phyloP scores from a whole-genome alignment of 805 yeast species.

The Candida railenensis region DNA sequence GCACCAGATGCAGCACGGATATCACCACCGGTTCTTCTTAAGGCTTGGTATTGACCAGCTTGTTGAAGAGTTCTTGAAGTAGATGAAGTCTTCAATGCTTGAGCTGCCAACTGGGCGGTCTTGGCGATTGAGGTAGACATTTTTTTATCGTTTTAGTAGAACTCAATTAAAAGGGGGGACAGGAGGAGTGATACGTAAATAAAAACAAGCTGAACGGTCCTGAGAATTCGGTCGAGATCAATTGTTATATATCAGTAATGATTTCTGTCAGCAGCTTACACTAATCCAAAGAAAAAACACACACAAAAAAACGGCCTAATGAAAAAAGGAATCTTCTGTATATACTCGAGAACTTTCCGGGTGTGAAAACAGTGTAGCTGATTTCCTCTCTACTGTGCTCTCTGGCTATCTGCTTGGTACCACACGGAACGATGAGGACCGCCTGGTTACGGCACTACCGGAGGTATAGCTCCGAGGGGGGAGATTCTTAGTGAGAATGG shows the following conservation, averaged over 20 bases:
- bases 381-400: too few species aligned
- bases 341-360: background rate
- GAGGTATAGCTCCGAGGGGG: conserved; percentile 15
- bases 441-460: conserved; percentile 16
- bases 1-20: conserved; percentile 46
- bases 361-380: too few species aligned
- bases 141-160: too few species aligned
- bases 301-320: background rate
- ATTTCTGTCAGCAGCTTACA: background rate
- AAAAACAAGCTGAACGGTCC: background rate
- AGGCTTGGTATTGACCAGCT: conserved; percentile 34
- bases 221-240: conserved; percentile 3
- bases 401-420: too few species aligned
- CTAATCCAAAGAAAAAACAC: background rate
- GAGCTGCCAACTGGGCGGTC: conserved; percentile 42
- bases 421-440: conserved; percentile 36
- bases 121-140: conserved; percentile 35
- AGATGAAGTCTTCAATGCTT: conserved; percentile 28
- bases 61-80: conserved; percentile 19
- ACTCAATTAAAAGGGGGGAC: background rate
- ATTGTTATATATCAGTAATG: background rate
- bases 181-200: background rate
- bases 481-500: background rate
- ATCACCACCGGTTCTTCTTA: conserved; percentile 30
- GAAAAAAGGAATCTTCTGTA: background rate